Evolutionary conservation across 768 basidiomycete species (phyloP), one percentile per base, ranked within the genome.

Genomic region (Russula sp.): DNA sequence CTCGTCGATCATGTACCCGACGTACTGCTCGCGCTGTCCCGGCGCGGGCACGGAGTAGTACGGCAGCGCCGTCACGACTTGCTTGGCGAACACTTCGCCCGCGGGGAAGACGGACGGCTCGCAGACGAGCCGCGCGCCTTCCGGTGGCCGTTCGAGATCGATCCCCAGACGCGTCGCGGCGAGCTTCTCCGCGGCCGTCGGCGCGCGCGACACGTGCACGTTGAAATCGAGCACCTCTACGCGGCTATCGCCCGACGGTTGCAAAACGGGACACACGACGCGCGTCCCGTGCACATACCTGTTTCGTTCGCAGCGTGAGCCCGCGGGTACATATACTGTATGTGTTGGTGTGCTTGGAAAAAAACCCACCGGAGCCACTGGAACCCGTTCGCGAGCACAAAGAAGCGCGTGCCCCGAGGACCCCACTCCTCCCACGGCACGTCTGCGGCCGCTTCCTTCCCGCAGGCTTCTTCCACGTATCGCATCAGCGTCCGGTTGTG

Each of bases 351-450:
- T n/a, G n/a, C n/a, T n/a, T n/a, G n/a, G n/a, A n/a, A 1, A 10
- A 6, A 3, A 13, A 61, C 64, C 20, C 61, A 63, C 64, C 64
- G 61, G 14, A 79, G 66, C 80, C 79, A 81, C 49, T 75, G 72
- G 65, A 77, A 79, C 32, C 61, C 62, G 1, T 61, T 68, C 9
- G 63, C 44, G 8, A 73, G 70, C 13, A 67, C 65, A 11, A 78
- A 22, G 59, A 76, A 71, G 6, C 79, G 69, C 53, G 78, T 72
- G 10, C 75, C 63, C 5, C 53, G 52, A 3, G 66, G 74, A 6
- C 78, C 79, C 80, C 79, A 80, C 31, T 69, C 70, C 1, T 67
- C 63, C 79, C 79, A 80, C 1, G 65, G 68, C 22, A 74, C 66
- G 13, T 60, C 47, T 39, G 63, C 45, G 35, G 31, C 45, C 14